Conservation (phyloP, 495 filamentous ascomycete species). For the Clohesyomyces aquaticus region DNA sequence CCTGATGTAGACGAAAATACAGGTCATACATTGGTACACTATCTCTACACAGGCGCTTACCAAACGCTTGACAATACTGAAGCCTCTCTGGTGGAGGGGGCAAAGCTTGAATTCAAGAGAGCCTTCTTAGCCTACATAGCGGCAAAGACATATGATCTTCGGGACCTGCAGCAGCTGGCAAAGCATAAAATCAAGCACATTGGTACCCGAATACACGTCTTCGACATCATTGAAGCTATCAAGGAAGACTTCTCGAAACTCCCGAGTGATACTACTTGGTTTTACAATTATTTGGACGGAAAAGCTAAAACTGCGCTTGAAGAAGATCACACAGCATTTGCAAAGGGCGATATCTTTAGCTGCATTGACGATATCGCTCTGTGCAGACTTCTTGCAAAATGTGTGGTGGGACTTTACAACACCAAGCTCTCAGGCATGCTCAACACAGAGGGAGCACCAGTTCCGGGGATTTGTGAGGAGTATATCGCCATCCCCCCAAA, state of each 20-base stretch:
- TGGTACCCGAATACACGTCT: conserved; percentile 1
- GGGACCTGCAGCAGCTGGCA: conserved; percentile 16
- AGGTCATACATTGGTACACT: conserved; percentile 20
- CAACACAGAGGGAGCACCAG: conserved; percentile 3
- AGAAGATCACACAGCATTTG: conserved; percentile 1
- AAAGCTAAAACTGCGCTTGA: conserved; percentile 13
- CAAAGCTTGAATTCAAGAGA: conserved; percentile 11
- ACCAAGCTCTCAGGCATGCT: background rate
- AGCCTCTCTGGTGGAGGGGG: background rate
- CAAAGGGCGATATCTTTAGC: conserved; percentile 4
- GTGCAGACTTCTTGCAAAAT: conserved; percentile 5
- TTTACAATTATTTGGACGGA: conserved; percentile 7
- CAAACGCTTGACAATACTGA: conserved; percentile 19
- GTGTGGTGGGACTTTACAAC: conserved; percentile 15
- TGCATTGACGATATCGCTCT: conserved; percentile 18
- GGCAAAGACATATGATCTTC: conserved; percentile 4
- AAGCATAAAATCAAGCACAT: conserved; percentile 2
- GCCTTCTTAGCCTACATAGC: conserved; percentile 3
- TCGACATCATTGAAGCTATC: conserved; percentile 1
- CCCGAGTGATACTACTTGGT: background rate
- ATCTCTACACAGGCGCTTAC: conserved; percentile 20
- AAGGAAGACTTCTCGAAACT: conserved; percentile 7
- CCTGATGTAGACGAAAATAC: conserved; percentile 12
- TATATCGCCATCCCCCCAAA: too few species aligned
- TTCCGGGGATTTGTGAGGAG: too few species aligned